Base-by-base conservation (phyloP, 306 rosid species). In the Casuarina cunninghamiana region DNA sequence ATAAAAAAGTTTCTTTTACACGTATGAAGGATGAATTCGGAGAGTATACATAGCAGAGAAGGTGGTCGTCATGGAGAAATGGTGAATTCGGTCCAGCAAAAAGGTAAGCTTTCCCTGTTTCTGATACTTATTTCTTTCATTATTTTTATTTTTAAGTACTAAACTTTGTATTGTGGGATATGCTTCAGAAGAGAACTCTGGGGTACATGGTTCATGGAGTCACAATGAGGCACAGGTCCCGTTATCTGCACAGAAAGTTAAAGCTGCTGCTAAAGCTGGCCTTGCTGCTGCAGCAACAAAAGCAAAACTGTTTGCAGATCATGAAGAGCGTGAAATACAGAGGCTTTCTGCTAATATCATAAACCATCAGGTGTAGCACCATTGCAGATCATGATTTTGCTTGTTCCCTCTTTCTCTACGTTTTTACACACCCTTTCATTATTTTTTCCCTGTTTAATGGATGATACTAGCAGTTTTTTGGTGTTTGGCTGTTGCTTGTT, bases 311-410 rank as follows among this genome's bases (percentile, higher is more conserved):
- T 96, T 96, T 85, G 98, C 98, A 0, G 99, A 96, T 80, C 98
- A 96, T 44, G 99, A 96, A 90, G 99, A 96, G 83, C 88, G 99
- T n/a, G 99, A 96, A 89, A 96, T 96, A 78, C 99, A 96, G 90
- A 91, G 99, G 80, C 83, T 93, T 71, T 96, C 97, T 75, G 99
- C 98, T 71, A 96, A 91, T 83, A 93, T 96, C 9, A 81, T 96
- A 75, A 96, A 89, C 43, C 99, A 96, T 83, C 97, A 96, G 98
- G 99, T 96, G 89, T 76, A 51, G 17, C 32, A 26, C 75, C 32
- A 13, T 61, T 78, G 45, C 19, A 61, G 72, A 6, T 11, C 6
- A 12, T 65, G 48, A 1, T 53, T 54, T 73, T 49, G 51, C 49
- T 16, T 13, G 15, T 75, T 61, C 57, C 46, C 73, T 68, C 45